These are phyloP conservation scores for Scheffersomyces lignosus DNA, from an alignment of 805 yeast genomes.

Conservation along the genomic window DNA sequence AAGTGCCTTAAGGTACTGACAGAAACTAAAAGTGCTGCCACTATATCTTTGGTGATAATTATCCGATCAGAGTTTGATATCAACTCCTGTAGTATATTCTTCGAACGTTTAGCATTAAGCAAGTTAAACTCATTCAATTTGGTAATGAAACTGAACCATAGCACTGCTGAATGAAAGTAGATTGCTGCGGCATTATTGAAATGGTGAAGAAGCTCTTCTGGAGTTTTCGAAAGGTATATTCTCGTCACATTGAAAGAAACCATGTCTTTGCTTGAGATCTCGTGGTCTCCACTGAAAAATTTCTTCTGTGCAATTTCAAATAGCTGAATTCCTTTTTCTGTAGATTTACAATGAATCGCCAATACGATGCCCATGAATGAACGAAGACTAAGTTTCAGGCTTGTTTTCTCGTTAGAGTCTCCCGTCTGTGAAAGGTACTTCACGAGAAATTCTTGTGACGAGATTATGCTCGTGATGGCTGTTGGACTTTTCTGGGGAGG, in stretches of 20 bases:
- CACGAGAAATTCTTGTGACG: constrained; percentile 30
- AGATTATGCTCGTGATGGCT: constrained; percentile 14
- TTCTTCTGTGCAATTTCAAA: constrained; percentile 26
- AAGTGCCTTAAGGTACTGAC: constrained; percentile 22
- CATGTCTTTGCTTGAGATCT: constrained; percentile 17
- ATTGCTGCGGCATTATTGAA: constrained; percentile 30
- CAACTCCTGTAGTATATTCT: constrained; percentile 25
- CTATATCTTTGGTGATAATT: constrained; percentile 33
- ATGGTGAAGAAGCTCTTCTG: constrained; percentile 35
- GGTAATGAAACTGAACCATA: constrained; percentile 38
- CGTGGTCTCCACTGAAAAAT: constrained; percentile 11
- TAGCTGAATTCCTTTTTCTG: constrained; percentile 25
- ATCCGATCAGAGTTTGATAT: constrained; percentile 17
- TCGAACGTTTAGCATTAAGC: constrained; percentile 27
- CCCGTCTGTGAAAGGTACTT: constrained; percentile 11
- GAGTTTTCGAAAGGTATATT: constrained; percentile 27
- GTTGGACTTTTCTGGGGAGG: neutral
- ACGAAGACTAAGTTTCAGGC: constrained; percentile 20
- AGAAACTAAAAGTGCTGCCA: constrained; percentile 30
- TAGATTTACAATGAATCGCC: constrained; percentile 24
- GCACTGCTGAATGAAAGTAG: constrained; percentile 22
- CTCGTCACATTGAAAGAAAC: constrained; percentile 23
- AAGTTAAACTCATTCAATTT: constrained; percentile 33
- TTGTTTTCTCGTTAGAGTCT: constrained; percentile 7
- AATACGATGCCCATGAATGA: constrained; percentile 40